Evolutionary conservation across 2,329 filamentous ascomycete genomes (phyloP), one percentile per base, ranked within the genome.

Genomic region (Chrysoporthe austroafricana): DNA sequence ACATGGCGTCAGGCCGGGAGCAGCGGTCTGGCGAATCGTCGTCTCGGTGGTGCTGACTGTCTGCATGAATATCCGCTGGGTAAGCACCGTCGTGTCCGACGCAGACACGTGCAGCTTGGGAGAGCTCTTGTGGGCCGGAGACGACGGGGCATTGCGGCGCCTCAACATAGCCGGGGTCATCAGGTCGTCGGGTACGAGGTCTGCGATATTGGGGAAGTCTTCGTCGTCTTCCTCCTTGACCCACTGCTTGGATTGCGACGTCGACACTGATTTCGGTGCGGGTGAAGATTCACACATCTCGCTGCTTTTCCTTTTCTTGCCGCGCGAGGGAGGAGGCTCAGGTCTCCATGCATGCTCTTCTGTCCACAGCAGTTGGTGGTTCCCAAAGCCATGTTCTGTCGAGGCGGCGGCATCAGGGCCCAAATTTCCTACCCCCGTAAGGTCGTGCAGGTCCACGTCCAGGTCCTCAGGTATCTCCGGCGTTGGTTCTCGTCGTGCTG

Each of bases 141-240:
- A 60, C 80, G 81, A 39, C 80, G 83, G 13, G 82, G 74, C 60
- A 43, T 62, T 66, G 46, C 67, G 66, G 26, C 69, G 69, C 59
- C 62, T 65, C 54, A 69, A 44, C 42, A 71, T 71, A 34, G 72
- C 70, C n/a, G 72, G 71, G 14, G 73, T 71, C 63, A 74, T 64
- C 50, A 71, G 64, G 46, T 76, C 76, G 18, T 75, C 74, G 44
- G 77, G 74, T 5, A 80, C 71, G 43, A 80, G 74, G 60, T 86
- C 79, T 70, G 84, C 81, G 8, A 88, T 83, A 70, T 88, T 85
- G 0, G 84, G 85, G 58, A 86, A 88, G 21, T 84, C 81, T 44
- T 82, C 81, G 16, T 82, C 75, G 4, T 79, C 76, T 18, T 74
- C 76, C 16, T 75, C 74, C 14, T 78, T 75, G 36, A 75, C 73